A percentile compares a stretch with the other conserved stretches of the same genome.
Conservation (phyloP, 169 alveolate species). For the Plasmodium relictum region DNA sequence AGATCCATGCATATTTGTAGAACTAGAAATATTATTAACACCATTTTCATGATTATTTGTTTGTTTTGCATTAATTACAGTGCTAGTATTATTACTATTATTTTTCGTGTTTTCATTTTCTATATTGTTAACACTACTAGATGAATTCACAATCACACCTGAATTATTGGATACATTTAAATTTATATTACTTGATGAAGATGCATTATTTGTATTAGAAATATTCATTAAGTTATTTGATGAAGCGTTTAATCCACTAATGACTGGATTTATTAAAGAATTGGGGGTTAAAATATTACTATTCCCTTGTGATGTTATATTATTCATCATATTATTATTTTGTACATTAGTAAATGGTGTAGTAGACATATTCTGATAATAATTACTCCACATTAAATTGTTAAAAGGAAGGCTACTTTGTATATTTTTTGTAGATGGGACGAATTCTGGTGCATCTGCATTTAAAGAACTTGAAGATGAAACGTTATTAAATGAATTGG, state of each 20-base stretch:
- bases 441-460: conserved; percentile 79
- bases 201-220: conserved; percentile 4
- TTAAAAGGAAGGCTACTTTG: conserved; percentile 34
- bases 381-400: conserved; percentile 66
- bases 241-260: conserved; percentile 8
- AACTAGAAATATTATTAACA: neutral
- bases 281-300: conserved; percentile 34
- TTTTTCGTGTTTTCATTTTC: neutral
- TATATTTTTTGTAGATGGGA: conserved; percentile 61
- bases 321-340: conserved; percentile 15
- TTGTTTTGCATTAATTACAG: neutral
- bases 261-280: conserved; percentile 12
- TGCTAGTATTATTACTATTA: conserved; percentile 6
- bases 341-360: neutral
- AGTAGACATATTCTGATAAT: conserved; percentile 49
- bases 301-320: conserved; percentile 7
- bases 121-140: neutral
- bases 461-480: conserved; percentile 52
- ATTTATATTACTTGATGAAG: neutral
- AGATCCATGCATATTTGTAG: neutral
- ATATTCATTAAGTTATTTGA: conserved; percentile 15
- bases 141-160: neutral
- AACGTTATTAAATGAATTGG: neutral
- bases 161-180: neutral
- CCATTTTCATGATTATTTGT: conserved; percentile 17